Base-by-base conservation (phyloP, 176 grass and related monocot genomes). In the Rhynchospora tenuis region DNA sequence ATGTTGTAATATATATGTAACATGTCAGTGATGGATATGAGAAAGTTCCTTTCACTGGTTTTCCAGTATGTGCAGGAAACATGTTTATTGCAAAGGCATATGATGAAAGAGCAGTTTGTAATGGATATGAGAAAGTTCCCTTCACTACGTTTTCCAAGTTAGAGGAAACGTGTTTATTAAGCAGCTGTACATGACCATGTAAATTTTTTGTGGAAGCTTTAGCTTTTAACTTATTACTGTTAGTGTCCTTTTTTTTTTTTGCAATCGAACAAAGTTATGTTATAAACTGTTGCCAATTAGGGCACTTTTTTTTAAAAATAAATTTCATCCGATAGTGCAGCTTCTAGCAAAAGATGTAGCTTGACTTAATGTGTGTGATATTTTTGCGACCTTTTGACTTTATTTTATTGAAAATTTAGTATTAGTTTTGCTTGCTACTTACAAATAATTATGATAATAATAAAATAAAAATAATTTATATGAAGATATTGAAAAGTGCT, bases 1-100 rank as follows among this genome's bases (percentile, higher is more conserved):
- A 16, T 38, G 17, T 55, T 76, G 73, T 76, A 76, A 9, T 55
- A 77, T 77, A 77, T 56, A 55, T 77, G 73, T 77, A 77, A 56
- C 50, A 77, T 77, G 47, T 8, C 48, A 51, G 50, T 77, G 56
- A 56, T 56, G 50, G 24, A 55, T 77, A 17, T 77, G 26, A 77
- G 42, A 71, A 51, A 71, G 50, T 31, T 31, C 14, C 2, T 24
- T 56, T 56, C 8, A 12, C 70, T 73, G 47, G 22, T 76, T 38
- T 38, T 38, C 33, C 33, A 38, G 33, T 38, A 38, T 38, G 33
- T 38, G 33, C 33, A 76, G 45, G 48, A 55, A 77, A 56, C 31
- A 15, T 56, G 50, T 33, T 77, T 56, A 56, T 77, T 31, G 7
- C 48, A 3, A 77, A 77, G 15, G 50, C 16, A 19, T 55, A 77